Evolutionary conservation across 306 rosid genomes (phyloP).

Genomic region (Rubus parviflorus): DNA sequence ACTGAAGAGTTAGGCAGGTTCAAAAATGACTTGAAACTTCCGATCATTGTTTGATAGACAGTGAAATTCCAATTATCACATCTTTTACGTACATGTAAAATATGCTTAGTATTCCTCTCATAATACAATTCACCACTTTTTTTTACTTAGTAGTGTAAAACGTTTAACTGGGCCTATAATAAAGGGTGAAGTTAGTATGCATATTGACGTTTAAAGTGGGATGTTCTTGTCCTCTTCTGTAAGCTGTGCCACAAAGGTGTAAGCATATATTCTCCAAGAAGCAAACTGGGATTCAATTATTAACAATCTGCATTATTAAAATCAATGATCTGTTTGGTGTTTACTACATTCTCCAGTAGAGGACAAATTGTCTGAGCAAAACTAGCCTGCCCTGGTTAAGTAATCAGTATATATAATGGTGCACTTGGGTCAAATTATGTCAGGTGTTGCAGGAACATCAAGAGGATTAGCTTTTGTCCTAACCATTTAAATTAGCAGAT

Average conservation of each 20-base stretch:
- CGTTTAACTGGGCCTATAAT: background rate
- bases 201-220: background rate
- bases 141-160: background rate
- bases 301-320: conserved; percentile 6
- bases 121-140: background rate
- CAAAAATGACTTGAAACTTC: background rate
- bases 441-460: conserved; percentile 28
- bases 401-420: conserved; percentile 17
- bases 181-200: background rate
- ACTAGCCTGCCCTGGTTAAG: background rate
- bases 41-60: background rate
- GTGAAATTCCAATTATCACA: too few species aligned
- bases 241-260: background rate
- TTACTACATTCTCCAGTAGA: background rate
- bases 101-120: too few species aligned
- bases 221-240: conserved; percentile 1
- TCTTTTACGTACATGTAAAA: too few species aligned
- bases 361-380: background rate
- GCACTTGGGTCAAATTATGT: conserved; percentile 28
- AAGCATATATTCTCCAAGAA: conserved; percentile 7
- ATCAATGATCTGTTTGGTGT: background rate
- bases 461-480: conserved; percentile 17
- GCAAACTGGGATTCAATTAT: conserved; percentile 14
- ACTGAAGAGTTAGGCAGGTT: conserved; percentile 7
- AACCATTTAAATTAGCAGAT: conserved; percentile 35